Evolutionary conservation across 176 grass and related monocot species (phyloP).

Genomic region (Microstegium vimineum): DNA sequence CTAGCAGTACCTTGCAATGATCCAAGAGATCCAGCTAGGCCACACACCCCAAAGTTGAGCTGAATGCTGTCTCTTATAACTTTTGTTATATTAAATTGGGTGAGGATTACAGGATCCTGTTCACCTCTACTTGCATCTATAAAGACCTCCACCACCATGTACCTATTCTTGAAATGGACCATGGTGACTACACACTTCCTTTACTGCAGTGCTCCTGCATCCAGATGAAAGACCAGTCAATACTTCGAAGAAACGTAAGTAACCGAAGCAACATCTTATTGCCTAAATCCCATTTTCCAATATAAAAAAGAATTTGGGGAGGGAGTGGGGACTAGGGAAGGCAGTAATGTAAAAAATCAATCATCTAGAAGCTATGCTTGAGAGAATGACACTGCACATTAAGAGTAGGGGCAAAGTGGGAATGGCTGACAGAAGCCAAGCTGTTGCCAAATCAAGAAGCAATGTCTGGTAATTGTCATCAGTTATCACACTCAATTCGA

Average conservation of each 20-base stretch:
- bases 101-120: conserved; percentile 51
- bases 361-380: background rate
- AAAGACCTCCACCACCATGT: conserved; percentile 80
- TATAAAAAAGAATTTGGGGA: background rate
- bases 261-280: background rate
- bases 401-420: background rate
- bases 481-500: background rate
- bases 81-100: conserved; percentile 56
- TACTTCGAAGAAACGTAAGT: background rate
- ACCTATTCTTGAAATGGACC: conserved; percentile 94
- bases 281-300: background rate
- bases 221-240: background rate
- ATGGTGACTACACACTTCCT: background rate
- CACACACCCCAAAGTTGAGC: conserved; percentile 85
- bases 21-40: conserved; percentile 55
- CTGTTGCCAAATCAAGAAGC: background rate
- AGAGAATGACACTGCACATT: background rate
- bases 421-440: background rate
- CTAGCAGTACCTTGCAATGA: conserved; percentile 60
- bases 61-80: conserved; percentile 71
- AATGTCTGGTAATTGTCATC: background rate
- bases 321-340: background rate
- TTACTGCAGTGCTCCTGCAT: background rate
- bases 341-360: background rate
- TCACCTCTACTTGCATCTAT: conserved; percentile 37